A percentile compares a stretch with the other conserved stretches of the same genome.
phyloP scores from a whole-genome alignment of 2,329 filamentous ascomycete species.

The Onygena corvina region DNA sequence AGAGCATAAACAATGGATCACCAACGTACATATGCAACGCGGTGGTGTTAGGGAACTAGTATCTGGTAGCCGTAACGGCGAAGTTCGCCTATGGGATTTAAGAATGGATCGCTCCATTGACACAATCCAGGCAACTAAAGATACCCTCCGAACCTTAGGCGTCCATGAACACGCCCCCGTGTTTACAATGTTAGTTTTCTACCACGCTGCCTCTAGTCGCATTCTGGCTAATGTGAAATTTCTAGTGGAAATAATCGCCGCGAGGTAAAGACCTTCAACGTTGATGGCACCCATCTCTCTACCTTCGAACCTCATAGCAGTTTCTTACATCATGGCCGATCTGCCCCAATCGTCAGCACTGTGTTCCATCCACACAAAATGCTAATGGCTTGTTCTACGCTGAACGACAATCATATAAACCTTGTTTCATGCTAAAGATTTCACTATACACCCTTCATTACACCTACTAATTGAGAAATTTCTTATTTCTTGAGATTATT shows the following conservation, averaged over 20 bases:
- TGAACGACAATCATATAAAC: slow-evolving; percentile 83
- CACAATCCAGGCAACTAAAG: slow-evolving; percentile 60
- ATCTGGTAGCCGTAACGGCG: slow-evolving; percentile 80
- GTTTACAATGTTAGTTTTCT: slow-evolving; percentile 66
- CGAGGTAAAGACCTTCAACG: slow-evolving; percentile 83
- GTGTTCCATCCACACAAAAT: slow-evolving; percentile 93
- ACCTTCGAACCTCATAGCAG: slow-evolving; percentile 81
- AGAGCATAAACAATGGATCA: slow-evolving; percentile 90
- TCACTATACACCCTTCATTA: not conserved
- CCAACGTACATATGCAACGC: slow-evolving; percentile 90
- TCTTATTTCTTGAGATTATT: not conserved
- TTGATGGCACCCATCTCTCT: slow-evolving; percentile 66
- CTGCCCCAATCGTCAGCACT: slow-evolving; percentile 71
- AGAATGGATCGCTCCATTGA: slow-evolving; percentile 68
- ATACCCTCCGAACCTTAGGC: slow-evolving; percentile 71
- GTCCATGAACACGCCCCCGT: slow-evolving; percentile 95
- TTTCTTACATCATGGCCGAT: slow-evolving; percentile 69
- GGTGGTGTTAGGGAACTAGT: slow-evolving; percentile 86
- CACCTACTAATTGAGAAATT: not conserved
- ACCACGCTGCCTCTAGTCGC: not conserved
- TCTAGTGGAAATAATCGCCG: slow-evolving; percentile 74
- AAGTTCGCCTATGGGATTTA: slow-evolving; percentile 93
- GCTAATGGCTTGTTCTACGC: slow-evolving; percentile 74
- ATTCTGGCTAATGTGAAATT: slow-evolving; percentile 12
- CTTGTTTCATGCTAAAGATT: slow-evolving; percentile 56